These are phyloP conservation scores for Purpureocillium takamizusanense DNA, from an alignment of 2,329 filamentous ascomycete genomes.

Conservation along the genomic window DNA sequence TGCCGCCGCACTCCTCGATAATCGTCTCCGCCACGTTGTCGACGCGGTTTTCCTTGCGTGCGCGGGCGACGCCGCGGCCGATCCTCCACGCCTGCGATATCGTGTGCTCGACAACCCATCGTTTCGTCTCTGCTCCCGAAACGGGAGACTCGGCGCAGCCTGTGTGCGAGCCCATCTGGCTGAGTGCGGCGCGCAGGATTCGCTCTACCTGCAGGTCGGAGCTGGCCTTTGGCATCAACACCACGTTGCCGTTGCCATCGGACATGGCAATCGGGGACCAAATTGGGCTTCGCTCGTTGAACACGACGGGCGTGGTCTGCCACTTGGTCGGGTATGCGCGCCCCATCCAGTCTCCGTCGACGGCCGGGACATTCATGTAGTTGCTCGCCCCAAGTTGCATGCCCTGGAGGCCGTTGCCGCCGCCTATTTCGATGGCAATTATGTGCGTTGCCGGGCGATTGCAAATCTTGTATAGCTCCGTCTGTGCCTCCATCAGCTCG, in stretches of 20 bases:
- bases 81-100: conserved; percentile 49
- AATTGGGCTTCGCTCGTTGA: conserved; percentile 36
- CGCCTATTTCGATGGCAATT: conserved; percentile 58
- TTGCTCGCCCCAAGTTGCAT: conserved; percentile 45
- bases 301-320: conserved; percentile 45
- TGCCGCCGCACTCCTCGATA: conserved; percentile 47
- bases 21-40: conserved; percentile 48
- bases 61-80: conserved; percentile 47
- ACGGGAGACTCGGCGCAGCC: conserved; percentile 40
- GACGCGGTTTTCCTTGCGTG: conserved; percentile 37
- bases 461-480: conserved; percentile 43
- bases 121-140: conserved; percentile 36
- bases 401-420: conserved; percentile 52
- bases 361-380: conserved; percentile 39
- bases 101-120: conserved; percentile 43
- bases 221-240: conserved; percentile 37
- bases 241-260: conserved; percentile 42
- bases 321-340: conserved; percentile 45
- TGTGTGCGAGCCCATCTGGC: conserved; percentile 45
- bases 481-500: conserved; percentile 42
- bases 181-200: conserved; percentile 40
- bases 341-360: conserved; percentile 50
- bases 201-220: conserved; percentile 39
- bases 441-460: conserved; percentile 41
- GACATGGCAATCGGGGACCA: conserved; percentile 37